Evolutionary conservation across 2,329 filamentous ascomycete genomes (phyloP).

Genomic region (Tolypocladium capitatum): DNA sequence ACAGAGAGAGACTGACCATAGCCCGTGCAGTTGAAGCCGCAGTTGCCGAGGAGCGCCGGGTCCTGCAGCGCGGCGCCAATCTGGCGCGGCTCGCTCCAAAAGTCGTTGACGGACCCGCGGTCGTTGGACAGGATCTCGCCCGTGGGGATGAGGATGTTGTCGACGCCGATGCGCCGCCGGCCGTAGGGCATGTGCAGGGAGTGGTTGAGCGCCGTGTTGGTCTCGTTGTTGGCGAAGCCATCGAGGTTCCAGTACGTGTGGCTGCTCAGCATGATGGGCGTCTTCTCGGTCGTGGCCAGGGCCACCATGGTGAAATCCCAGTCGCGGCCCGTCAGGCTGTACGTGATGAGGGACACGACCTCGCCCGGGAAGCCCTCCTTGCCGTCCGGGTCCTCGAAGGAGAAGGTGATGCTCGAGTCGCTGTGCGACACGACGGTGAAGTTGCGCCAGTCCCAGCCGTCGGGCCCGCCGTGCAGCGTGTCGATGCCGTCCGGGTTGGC

Average conservation of each 20-base stretch:
- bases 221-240: conserved; percentile 62
- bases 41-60: conserved; percentile 55
- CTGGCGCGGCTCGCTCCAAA: conserved; percentile 71
- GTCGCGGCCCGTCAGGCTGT: conserved; percentile 50
- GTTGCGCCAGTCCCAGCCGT: conserved; percentile 68
- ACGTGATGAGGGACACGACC: conserved; percentile 61
- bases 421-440: conserved; percentile 63
- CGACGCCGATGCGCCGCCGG: conserved; percentile 53
- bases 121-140: conserved; percentile 61
- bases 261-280: conserved; percentile 67
- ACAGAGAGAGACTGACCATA: conserved; percentile 46
- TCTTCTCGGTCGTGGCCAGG: conserved; percentile 57
- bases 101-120: conserved; percentile 58
- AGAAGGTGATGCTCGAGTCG: conserved; percentile 58
- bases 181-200: conserved; percentile 61
- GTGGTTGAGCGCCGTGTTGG: conserved; percentile 53
- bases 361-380: conserved; percentile 68
- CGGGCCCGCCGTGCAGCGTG: conserved; percentile 55
- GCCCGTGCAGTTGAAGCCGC: conserved; percentile 69
- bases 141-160: conserved; percentile 61
- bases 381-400: conserved; percentile 58
- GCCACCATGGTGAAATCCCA: conserved; percentile 67
- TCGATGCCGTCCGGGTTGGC: conserved; percentile 40
- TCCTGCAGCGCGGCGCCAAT: conserved; percentile 57
- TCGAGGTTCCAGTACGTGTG: conserved; percentile 77